Conservation (phyloP, 371 early-diverging fungal species). For the Nematocida sp. region DNA sequence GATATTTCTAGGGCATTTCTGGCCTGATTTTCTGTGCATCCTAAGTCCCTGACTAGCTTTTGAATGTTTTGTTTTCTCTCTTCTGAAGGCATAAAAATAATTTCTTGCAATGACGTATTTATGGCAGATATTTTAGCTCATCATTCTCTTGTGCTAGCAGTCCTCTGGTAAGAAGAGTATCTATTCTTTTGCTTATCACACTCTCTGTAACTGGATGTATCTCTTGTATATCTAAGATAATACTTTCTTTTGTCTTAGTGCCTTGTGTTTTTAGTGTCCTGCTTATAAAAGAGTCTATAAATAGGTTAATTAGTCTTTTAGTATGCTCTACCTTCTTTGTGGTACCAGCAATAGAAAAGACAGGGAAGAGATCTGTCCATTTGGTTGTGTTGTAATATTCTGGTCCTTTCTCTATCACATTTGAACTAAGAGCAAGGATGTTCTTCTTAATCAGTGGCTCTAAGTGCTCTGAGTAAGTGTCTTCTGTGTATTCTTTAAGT, state of each 20-base stretch:
- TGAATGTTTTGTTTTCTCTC: neutral
- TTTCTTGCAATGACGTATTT: neutral
- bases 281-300: neutral
- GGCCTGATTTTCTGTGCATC: conserved; percentile 48
- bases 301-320: neutral
- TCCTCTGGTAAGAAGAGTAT: neutral
- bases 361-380: conserved; percentile 34
- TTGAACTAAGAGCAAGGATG: neutral
- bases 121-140: conserved; percentile 5
- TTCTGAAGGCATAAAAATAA: conserved; percentile 11
- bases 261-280: neutral
- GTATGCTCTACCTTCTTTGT: neutral
- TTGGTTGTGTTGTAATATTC: neutral
- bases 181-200: neutral
- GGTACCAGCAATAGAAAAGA: neutral
- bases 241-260: neutral
- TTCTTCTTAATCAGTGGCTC: neutral
- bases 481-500: neutral
- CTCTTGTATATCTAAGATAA: neutral
- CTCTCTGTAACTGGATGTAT: neutral
- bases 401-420: neutral
- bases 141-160: neutral
- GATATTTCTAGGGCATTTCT: conserved; percentile 32
- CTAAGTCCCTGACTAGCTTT: conserved; percentile 8
- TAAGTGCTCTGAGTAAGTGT: neutral